These are phyloP conservation scores for Ganoderma boninense DNA, from an alignment of 1,284 basidiomycete species.

Conservation along the genomic window DNA sequence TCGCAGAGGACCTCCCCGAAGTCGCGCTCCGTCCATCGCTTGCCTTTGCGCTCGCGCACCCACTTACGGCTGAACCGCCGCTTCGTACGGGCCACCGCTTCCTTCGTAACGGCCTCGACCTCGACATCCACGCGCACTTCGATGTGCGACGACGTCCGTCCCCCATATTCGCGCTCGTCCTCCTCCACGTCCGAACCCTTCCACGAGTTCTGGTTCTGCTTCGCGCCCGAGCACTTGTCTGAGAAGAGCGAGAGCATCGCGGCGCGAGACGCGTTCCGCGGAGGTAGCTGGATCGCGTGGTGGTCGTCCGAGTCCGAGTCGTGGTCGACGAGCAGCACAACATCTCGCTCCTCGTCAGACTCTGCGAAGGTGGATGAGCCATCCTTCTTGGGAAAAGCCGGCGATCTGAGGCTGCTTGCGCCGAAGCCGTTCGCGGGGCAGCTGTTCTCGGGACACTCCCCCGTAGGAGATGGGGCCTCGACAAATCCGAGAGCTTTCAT, in stretches of 20 bases:
- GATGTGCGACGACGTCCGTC: background rate
- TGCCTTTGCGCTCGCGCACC: conserved; percentile 32
- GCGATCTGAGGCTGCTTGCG: too few relatives aligned
- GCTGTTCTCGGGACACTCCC: too few relatives aligned
- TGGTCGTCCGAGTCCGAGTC: conserved; percentile 16
- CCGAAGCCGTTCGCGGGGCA: too few relatives aligned
- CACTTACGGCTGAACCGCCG: conserved; percentile 33
- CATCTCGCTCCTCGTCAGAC: conserved; percentile 25
- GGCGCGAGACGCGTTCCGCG: conserved; percentile 25
- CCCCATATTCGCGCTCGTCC: background rate
- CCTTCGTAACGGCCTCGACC: conserved; percentile 25
- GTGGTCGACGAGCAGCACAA: conserved; percentile 27
- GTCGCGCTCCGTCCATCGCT: conserved; percentile 32
- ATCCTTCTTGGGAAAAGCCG: too few relatives aligned
- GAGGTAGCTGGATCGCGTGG: background rate
- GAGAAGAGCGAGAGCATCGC: conserved; percentile 29
- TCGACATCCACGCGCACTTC: conserved; percentile 16
- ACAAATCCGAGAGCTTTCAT: conserved; percentile 33
- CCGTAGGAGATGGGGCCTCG: conserved; percentile 19
- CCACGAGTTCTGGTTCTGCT: background rate
- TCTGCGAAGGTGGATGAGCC: background rate
- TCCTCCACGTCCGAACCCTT: too few relatives aligned
- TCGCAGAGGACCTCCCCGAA: conserved; percentile 26
- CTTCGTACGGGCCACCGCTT: conserved; percentile 27
- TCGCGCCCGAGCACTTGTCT: background rate